phyloP scores from a whole-genome alignment of 257 asterid genomes.

The Primulina huaijiensis region DNA sequence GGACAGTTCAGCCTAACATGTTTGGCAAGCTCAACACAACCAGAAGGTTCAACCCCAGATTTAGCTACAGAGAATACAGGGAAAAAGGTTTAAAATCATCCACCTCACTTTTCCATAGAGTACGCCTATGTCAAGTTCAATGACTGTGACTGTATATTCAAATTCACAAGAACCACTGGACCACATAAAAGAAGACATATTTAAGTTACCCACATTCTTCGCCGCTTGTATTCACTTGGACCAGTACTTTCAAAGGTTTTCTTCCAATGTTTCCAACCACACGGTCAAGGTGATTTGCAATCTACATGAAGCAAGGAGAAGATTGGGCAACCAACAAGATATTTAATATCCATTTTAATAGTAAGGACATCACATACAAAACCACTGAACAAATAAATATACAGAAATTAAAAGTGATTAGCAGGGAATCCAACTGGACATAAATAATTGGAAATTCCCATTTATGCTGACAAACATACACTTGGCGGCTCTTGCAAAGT shows the following conservation, averaged over 20 bases:
- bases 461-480: slow-evolving; percentile 8
- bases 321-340: slow-evolving; percentile 4
- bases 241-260: slow-evolving; percentile 74
- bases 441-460: not conserved
- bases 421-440: slow-evolving; percentile 1
- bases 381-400: not conserved
- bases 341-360: slow-evolving; percentile 1
- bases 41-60: slow-evolving; percentile 78
- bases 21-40: slow-evolving; percentile 69
- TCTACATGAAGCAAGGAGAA: slow-evolving; percentile 37
- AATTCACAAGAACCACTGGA: not conserved
- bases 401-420: not conserved
- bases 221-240: slow-evolving; percentile 97
- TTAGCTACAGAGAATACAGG: slow-evolving; percentile 56
- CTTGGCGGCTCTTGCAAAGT: not conserved
- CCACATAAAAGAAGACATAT: slow-evolving; percentile 26
- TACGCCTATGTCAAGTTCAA: not conserved
- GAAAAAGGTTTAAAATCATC: slow-evolving; percentile 15
- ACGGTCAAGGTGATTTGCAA: slow-evolving; percentile 81
- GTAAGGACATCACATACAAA: slow-evolving; percentile 12
- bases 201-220: slow-evolving; percentile 85
- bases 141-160: not conserved
- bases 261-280: slow-evolving; percentile 72
- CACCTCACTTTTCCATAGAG: slow-evolving; percentile 11
- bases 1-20: slow-evolving; percentile 62